Percentiles rank a stretch among this genome's conserved stretches.
Conservation (phyloP, 139 green algal genomes). For the Edaphochlamys debaryana region DNA sequence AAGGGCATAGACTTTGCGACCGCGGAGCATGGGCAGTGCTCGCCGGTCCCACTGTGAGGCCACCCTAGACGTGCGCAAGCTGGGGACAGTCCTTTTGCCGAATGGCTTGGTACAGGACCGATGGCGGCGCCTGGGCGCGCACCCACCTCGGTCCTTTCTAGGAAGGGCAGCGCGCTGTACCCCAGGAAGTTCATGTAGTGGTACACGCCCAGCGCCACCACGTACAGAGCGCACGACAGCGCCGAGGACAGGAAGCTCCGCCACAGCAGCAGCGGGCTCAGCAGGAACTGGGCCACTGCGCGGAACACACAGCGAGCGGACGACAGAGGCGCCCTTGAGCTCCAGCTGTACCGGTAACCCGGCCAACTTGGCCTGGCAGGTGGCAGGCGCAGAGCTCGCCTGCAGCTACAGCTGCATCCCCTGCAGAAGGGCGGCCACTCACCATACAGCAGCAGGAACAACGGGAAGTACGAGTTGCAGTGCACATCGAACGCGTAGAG, state of each 20-base stretch:
- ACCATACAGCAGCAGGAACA: slow-evolving; percentile 92
- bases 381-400: too few relatives aligned
- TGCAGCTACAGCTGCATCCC: background rate
- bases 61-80: too few relatives aligned
- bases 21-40: too few relatives aligned
- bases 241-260: slow-evolving; percentile 65
- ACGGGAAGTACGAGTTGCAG: slow-evolving; percentile 97
- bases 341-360: background rate
- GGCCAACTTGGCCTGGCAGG: too few relatives aligned
- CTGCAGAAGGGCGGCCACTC: background rate
- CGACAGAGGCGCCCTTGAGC: background rate
- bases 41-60: too few relatives aligned
- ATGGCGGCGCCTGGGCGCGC: too few relatives aligned
- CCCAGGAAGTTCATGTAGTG: slow-evolving; percentile 97
- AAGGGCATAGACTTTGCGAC: too few relatives aligned
- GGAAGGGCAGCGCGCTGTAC: slow-evolving; percentile 90
- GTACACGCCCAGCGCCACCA: slow-evolving; percentile 80
- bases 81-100: too few relatives aligned
- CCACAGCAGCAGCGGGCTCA: slow-evolving; percentile 82
- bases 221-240: slow-evolving; percentile 83
- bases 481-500: slow-evolving; percentile 99
- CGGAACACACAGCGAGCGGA: background rate
- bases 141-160: slow-evolving; percentile 89
- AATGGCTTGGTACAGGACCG: too few relatives aligned
- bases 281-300: slow-evolving; percentile 84